These are phyloP conservation scores for Pestalotiopsis sp. DNA, from an alignment of 2,329 filamentous ascomycete species.

Conservation along the genomic window DNA sequence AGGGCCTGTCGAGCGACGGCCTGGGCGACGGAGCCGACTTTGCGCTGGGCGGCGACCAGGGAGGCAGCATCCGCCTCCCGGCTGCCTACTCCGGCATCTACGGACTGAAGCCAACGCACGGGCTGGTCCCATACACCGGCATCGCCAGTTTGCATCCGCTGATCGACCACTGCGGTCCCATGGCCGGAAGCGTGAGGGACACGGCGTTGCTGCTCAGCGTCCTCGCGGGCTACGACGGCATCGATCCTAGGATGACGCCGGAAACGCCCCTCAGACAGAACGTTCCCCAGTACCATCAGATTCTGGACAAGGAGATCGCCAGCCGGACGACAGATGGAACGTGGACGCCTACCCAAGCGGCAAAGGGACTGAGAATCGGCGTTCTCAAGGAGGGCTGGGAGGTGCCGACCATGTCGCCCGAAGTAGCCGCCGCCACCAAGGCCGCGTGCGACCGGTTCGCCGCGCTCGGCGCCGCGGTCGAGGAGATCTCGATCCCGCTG, in stretches of 20 bases:
- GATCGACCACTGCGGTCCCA: conserved; percentile 46
- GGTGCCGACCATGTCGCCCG: conserved; percentile 36
- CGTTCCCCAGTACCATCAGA: conserved; percentile 33
- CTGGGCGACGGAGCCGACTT: conserved; percentile 25
- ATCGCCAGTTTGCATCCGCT: conserved; percentile 40
- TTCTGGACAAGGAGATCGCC: conserved; percentile 21
- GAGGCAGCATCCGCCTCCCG: conserved; percentile 39
- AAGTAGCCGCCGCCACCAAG: conserved; percentile 39
- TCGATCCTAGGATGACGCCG: conserved; percentile 43
- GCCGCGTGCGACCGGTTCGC: conserved; percentile 37
- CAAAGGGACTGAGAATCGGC: conserved; percentile 44
- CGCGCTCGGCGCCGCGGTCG: conserved; percentile 43
- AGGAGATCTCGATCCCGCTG: conserved; percentile 49
- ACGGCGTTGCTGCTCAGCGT: conserved; percentile 42
- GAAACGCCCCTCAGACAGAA: conserved; percentile 34
- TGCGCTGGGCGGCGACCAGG: conserved; percentile 42
- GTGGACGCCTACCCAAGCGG: conserved; percentile 22
- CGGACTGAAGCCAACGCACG: conserved; percentile 49
- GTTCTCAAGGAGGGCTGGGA: conserved; percentile 46
- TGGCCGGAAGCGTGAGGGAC: conserved; percentile 43
- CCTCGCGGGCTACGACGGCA: conserved; percentile 50
- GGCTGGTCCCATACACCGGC: conserved; percentile 51
- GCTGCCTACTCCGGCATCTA: conserved; percentile 43
- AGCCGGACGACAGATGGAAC: background rate
- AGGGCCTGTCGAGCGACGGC: conserved; percentile 17